Base-by-base conservation (phyloP, 1,139 yeast genomes). In the Candida sojae region DNA sequence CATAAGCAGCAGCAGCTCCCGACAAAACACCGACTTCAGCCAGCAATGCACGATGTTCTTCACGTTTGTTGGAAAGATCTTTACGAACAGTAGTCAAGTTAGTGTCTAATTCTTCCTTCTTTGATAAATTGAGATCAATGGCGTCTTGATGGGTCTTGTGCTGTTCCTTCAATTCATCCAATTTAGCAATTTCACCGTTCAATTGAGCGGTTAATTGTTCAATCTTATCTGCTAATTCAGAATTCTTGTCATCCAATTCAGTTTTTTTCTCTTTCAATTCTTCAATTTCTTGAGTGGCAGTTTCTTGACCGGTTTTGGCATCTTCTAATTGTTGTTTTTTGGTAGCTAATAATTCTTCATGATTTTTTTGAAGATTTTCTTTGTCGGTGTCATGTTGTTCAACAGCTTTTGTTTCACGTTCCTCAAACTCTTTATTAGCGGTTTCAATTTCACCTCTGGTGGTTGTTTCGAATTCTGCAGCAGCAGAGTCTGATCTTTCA, bases 281-380 rank as follows among this genome's bases (percentile, higher is more conserved):
- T 57, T 74, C 80, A 53, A 77, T 77, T 50, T 70, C 77, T 44
- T 69, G 69, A 30, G 78, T 70, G 47, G 81, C 75, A 29, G 68
- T 71, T 46, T 67, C 75, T 61, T 80, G 84, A 44, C 66, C 66
- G 12, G 67, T 58, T 60, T 79, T 80, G 12, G 82, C 63, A 45
- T 71, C 79, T 54, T 72, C 80, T 53, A 80, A 68, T 53, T 77
- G 84, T 53, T 73, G 74, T 42, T 73, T 66, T 61, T 79, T 80
- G 48, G 80, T 74, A 31, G 73, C 73, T 48, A 70, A 74, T 57
- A 77, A 68, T 53, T 77, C 76, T 39, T 70, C 81, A 50, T 77
- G 80, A 56, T 76, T 77, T 56, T 67, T 68, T 40, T 63, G 53
- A 48, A 79, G 64, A 32, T 72, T 70, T 48, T 75, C 79, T 60